phyloP scores from a whole-genome alignment of 139 green algal species.

The Dunaliella sp. region DNA sequence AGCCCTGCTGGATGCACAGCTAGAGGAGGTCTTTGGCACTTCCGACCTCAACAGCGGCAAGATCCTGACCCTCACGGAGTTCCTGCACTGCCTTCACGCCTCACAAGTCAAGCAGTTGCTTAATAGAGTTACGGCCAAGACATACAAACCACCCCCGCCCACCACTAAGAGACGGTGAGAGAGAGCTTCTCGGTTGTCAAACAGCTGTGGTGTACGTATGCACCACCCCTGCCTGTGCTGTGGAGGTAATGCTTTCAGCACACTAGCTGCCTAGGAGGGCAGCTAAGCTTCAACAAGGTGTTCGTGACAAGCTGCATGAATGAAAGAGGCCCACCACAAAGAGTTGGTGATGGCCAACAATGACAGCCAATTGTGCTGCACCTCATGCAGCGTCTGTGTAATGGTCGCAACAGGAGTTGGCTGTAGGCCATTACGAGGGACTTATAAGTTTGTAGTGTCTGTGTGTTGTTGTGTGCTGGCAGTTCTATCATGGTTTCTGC shows the following conservation, averaged over 20 bases:
- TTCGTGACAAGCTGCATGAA: too few species aligned
- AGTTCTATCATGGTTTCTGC: too few species aligned
- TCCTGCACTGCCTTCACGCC: conserved; percentile 75
- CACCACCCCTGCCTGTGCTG: not conserved
- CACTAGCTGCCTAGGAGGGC: too few species aligned
- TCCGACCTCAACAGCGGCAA: conserved; percentile 86
- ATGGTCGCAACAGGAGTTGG: too few species aligned
- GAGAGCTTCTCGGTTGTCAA: not conserved
- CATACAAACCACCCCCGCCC: conserved; percentile 64
- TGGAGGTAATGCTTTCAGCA: not conserved
- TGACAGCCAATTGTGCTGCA: too few species aligned
- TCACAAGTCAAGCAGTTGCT: conserved; percentile 68
- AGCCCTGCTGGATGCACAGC: conserved; percentile 71
- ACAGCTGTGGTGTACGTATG: not conserved
- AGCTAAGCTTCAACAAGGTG: too few species aligned
- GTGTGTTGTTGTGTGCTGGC: too few species aligned
- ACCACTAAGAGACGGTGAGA: conserved; percentile 20
- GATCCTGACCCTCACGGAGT: conserved; percentile 86
- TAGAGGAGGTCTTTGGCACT: conserved; percentile 91
- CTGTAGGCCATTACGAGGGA: too few species aligned
- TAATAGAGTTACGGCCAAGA: conserved; percentile 61
- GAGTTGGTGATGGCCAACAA: too few species aligned
- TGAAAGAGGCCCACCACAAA: too few species aligned
- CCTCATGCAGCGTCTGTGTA: too few species aligned
- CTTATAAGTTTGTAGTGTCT: too few species aligned